These are phyloP conservation scores for Sphaerostilbella broomeana DNA, from an alignment of 2,329 filamentous ascomycete species.

Conservation along the genomic window DNA sequence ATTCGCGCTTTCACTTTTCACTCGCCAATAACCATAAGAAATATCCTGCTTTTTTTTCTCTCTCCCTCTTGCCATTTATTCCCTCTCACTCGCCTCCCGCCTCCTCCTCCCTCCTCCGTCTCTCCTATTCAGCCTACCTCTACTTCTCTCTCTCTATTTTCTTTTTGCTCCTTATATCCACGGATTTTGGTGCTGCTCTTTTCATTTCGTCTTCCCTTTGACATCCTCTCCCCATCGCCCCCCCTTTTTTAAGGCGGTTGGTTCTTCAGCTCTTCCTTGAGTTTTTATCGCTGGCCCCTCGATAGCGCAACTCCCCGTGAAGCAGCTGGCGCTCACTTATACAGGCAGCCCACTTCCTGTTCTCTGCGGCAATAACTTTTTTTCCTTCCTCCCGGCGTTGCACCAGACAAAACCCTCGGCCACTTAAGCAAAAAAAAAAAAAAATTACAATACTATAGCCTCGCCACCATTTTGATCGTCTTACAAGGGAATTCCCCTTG, in stretches of 20 bases:
- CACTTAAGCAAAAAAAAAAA: constrained; percentile 1
- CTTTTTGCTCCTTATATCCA: not conserved
- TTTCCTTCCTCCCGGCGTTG: not conserved
- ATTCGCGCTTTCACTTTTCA: constrained; percentile 2
- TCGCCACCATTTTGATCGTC: constrained; percentile 25
- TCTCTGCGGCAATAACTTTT: too few relatives aligned
- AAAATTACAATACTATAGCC: too few relatives aligned
- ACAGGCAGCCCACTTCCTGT: not conserved
- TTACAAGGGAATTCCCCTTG: constrained; percentile 11
- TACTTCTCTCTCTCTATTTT: constrained; percentile 7
- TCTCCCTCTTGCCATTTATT: constrained; percentile 10
- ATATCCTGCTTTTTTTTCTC: constrained; percentile 10
- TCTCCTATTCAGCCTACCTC: constrained; percentile 3
- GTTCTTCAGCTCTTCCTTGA: too few relatives aligned
- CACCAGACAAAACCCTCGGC: not conserved
- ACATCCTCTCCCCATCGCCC: not conserved
- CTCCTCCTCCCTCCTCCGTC: constrained; percentile 15
- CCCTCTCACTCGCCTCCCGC: constrained; percentile 11
- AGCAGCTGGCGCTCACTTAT: too few relatives aligned
- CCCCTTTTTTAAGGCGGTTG: not conserved
- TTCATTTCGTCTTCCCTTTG: not conserved
- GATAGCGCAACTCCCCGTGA: too few relatives aligned
- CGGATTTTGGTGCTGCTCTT: too few relatives aligned
- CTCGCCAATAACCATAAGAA: constrained; percentile 11
- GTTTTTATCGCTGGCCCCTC: too few relatives aligned